phyloP scores from a whole-genome alignment of 1,139 yeast species.

The Fermentozyma sake region DNA sequence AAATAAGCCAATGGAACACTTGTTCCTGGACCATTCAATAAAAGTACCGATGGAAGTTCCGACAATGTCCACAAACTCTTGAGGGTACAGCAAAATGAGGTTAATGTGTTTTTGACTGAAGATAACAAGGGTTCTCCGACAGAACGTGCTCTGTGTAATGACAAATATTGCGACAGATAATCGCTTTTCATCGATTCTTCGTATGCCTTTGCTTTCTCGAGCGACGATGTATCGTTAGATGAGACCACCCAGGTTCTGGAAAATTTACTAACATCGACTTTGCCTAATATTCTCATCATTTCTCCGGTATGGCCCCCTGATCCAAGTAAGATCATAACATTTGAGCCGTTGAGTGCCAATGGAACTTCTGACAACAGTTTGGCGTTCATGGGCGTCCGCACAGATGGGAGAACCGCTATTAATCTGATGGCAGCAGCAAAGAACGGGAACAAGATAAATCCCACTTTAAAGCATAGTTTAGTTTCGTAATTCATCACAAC shows the following conservation, averaged over 20 bases:
- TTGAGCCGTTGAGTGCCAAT: slow-evolving; percentile 16
- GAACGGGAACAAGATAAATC: slow-evolving; percentile 21
- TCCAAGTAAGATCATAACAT: slow-evolving; percentile 59
- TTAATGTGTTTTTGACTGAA: slow-evolving; percentile 50
- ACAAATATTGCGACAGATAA: slow-evolving; percentile 19
- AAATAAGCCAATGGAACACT: slow-evolving; percentile 73
- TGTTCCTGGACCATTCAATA: slow-evolving; percentile 94
- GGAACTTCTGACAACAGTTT: slow-evolving; percentile 6
- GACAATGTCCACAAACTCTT: slow-evolving; percentile 14
- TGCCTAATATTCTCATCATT: slow-evolving; percentile 64
- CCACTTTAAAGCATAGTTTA: slow-evolving; percentile 17
- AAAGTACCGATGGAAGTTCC: slow-evolving; percentile 46
- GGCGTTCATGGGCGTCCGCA: slow-evolving; percentile 6
- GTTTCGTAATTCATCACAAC: slow-evolving; percentile 32
- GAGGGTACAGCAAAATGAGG: slow-evolving; percentile 32
- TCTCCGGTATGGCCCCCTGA: slow-evolving; percentile 97
- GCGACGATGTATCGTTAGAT: slow-evolving; percentile 59
- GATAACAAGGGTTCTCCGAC: slow-evolving; percentile 61
- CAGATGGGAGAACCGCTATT: slow-evolving; percentile 26
- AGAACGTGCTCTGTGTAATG: slow-evolving; percentile 68
- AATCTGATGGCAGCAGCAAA: slow-evolving; percentile 22
- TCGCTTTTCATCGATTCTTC: slow-evolving; percentile 23
- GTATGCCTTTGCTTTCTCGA: slow-evolving; percentile 42
- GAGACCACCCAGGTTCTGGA: slow-evolving; percentile 44
- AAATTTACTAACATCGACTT: slow-evolving; percentile 22